phyloP scores from a whole-genome alignment of 192 early-diverging fungal species.

The Coemansia guatemalensis region DNA sequence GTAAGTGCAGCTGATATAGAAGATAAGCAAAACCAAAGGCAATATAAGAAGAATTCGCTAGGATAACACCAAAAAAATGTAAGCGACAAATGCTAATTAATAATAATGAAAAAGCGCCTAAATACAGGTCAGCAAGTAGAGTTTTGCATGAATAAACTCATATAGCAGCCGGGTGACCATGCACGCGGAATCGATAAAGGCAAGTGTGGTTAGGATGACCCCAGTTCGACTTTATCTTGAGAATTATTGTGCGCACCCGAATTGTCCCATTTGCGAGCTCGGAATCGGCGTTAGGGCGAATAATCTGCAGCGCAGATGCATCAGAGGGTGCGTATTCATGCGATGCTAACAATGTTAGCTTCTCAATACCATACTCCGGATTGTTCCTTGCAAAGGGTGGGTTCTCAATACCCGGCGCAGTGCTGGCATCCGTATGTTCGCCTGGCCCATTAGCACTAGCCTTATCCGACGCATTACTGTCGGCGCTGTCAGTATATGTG shows the following conservation, averaged over 20 bases:
- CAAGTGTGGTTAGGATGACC: slow-evolving; percentile 71
- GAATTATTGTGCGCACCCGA: slow-evolving; percentile 55
- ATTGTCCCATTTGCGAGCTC: slow-evolving; percentile 32
- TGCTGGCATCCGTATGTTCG: background rate
- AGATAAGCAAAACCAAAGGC: too few relatives aligned
- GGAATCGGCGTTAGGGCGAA: slow-evolving; percentile 16
- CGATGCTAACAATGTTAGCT: slow-evolving; percentile 24
- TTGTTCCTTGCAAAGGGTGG: slow-evolving; percentile 33
- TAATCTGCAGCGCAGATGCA: slow-evolving; percentile 47
- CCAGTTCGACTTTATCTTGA: slow-evolving; percentile 69
- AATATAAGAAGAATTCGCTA: too few relatives aligned
- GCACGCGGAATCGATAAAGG: slow-evolving; percentile 73
- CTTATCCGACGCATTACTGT: too few relatives aligned
- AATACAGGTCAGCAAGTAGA: slow-evolving; percentile 1
- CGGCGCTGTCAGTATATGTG: too few relatives aligned
- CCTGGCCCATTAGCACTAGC: background rate
- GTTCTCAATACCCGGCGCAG: slow-evolving; percentile 13
- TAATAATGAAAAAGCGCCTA: background rate
- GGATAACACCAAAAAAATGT: too few relatives aligned
- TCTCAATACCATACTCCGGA: slow-evolving; percentile 20
- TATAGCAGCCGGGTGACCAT: slow-evolving; percentile 46
- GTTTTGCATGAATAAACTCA: background rate
- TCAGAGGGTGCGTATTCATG: slow-evolving; percentile 56
- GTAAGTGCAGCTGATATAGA: slow-evolving; percentile 3
- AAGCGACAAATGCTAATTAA: background rate